Percentiles rank a stretch among this genome's conserved stretches.
Conservation (phyloP, 2,329 filamentous ascomycete genomes). For the Penicillium aurantiogriseum region DNA sequence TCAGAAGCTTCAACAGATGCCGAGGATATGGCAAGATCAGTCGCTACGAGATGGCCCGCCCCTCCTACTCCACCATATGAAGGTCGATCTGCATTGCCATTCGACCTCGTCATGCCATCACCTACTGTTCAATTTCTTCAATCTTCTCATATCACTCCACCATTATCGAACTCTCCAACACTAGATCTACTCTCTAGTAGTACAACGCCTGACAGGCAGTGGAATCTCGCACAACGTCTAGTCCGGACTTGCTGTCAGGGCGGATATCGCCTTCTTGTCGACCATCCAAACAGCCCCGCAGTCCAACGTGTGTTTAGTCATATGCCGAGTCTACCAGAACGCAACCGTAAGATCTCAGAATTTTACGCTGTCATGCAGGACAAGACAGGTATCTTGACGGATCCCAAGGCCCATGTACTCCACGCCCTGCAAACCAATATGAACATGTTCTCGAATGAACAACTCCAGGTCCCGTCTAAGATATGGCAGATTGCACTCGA, state of each 20-base stretch:
- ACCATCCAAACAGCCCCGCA: constrained; percentile 6
- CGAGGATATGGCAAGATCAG: constrained; percentile 10
- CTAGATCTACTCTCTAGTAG: neutral
- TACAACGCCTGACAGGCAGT: constrained; percentile 9
- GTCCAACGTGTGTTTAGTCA: constrained; percentile 19
- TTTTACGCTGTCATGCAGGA: constrained; percentile 18
- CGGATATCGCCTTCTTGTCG: constrained; percentile 22
- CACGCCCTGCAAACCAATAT: constrained; percentile 10
- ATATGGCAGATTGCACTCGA: constrained; percentile 20
- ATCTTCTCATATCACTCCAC: neutral
- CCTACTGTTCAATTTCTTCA: constrained; percentile 4
- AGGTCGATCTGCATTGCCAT: constrained; percentile 16
- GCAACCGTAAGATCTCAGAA: constrained; percentile 16
- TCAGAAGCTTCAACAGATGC: constrained; percentile 2
- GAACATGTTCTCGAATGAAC: constrained; percentile 11
- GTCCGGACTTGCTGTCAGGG: constrained; percentile 23
- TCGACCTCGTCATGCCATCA: constrained; percentile 16
- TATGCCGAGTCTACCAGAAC: constrained; percentile 8
- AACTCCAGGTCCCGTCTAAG: constrained; percentile 10
- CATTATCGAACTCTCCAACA: constrained; percentile 1
- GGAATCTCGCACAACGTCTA: constrained; percentile 22
- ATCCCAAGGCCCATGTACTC: constrained; percentile 19
- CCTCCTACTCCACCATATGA: constrained; percentile 20
- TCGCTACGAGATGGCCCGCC: neutral
- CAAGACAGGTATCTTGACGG: constrained; percentile 14